Base-by-base conservation (phyloP, 2,329 filamentous ascomycete genomes). In the Pseudophaeomoniella oleicola region DNA sequence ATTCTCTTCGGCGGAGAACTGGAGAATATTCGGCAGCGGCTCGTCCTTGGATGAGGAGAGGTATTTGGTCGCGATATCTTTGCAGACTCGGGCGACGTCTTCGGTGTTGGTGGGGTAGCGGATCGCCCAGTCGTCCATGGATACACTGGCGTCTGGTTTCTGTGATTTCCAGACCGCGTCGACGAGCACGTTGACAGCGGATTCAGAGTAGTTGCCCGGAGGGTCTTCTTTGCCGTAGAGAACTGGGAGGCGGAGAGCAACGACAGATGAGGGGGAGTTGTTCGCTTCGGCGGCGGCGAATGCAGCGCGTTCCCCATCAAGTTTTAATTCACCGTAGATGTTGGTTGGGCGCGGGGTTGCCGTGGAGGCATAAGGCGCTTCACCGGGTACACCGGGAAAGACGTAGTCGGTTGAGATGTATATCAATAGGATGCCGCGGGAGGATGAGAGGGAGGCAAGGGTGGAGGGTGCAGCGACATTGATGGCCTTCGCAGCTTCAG, bases 71-170 rank as follows among this genome's bases (percentile, higher is more conserved):
- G 81, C 73, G 34, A 90, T 63, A 46, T 92, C 83, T 42, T 75
- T 68, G 48, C 77, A 81, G 32, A 94, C 81, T 29, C 87, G 69
- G 13, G 70, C 85, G 13, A 93, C 78, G 51, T 94, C 87, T 52
- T 85, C 79, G 0, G 85, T 93, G 53, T 90, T 90, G 5, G 86
- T 93, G 5, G 86, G 86, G 59, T 84, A 93, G 17, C 86, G 72
- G 35, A 81, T 61, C 1, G 82, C 78, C 76, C 84, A 93, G 55
- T 92, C 78, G 50, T 94, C 86, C 76, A 93, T 87, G 52, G 73
- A 77, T 30, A 86, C 65, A 39, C 68, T 69, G 2, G 66, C 65
- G 4, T 65, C 71, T 9, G 27, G 39, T 16, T 66, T 61, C 35
- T 76, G 71, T 0, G 76, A 71, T 54, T 81, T 82, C 72, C 75